These are phyloP conservation scores for Allium fistulosum DNA, from an alignment of 106 monocot species.

Conservation along the genomic window DNA sequence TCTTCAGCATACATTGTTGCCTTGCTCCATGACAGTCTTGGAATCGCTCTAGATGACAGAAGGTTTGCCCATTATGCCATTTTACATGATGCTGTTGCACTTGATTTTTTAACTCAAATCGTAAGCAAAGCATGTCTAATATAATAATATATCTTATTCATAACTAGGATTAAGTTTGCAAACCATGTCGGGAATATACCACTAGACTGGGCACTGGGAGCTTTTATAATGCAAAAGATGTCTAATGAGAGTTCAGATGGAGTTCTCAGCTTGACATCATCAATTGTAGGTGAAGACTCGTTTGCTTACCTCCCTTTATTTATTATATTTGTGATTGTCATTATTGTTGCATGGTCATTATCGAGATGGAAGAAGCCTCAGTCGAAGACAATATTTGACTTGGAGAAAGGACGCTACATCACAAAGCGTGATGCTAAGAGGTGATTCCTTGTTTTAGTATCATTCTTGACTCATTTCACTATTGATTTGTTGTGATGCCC, in stretches of 20 bases:
- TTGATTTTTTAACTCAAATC: too few relatives aligned
- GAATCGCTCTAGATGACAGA: conserved; percentile 58
- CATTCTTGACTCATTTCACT: background rate
- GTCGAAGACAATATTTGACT: conserved; percentile 3
- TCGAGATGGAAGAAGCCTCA: conserved; percentile 3
- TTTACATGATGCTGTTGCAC: background rate
- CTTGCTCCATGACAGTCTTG: conserved; percentile 80
- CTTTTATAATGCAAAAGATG: conserved; percentile 38
- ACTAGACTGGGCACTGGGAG: conserved; percentile 62
- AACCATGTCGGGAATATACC: conserved; percentile 36
- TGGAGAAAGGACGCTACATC: conserved; percentile 8
- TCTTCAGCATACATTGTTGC: conserved; percentile 94
- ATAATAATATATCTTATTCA: too few relatives aligned
- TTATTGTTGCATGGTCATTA: conserved; percentile 5
- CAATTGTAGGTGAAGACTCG: background rate
- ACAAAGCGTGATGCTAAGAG: conserved; percentile 1
- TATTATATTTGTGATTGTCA: background rate
- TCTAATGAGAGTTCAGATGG: conserved; percentile 3
- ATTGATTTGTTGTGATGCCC: background rate
- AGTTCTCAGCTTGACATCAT: background rate
- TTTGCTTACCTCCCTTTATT: background rate
- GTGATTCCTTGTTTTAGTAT: background rate
- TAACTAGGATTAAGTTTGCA: conserved; percentile 27
- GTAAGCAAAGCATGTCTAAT: too few relatives aligned
- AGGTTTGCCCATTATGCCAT: conserved; percentile 24